Evolutionary conservation across 169 alveolate genomes (phyloP).

Genomic region (Eimeria praecox): DNA sequence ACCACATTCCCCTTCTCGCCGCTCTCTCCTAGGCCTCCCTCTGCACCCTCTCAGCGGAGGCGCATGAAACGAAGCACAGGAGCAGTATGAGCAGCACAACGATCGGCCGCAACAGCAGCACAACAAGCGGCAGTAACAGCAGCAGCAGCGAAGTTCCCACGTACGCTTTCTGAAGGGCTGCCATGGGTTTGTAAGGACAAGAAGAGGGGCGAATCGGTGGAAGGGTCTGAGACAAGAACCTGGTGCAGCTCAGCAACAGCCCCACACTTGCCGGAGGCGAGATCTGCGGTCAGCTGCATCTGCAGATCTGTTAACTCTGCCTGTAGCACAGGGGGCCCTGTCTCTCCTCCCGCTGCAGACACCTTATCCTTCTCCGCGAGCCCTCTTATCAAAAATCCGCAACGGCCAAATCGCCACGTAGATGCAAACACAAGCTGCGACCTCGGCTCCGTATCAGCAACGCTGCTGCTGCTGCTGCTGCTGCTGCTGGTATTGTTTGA

Average conservation of each 20-base stretch:
- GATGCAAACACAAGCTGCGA: slow-evolving; percentile 43
- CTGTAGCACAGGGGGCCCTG: slow-evolving; percentile 60
- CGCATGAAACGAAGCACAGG: not conserved
- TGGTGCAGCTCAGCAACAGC: slow-evolving; percentile 75
- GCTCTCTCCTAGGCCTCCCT: too few relatives aligned
- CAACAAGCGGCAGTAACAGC: not conserved
- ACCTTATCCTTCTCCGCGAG: not conserved
- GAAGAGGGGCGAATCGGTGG: slow-evolving; percentile 77
- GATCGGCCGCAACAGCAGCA: not conserved
- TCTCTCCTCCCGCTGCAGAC: slow-evolving; percentile 24
- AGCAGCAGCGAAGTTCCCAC: too few relatives aligned
- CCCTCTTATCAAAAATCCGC: slow-evolving; percentile 68
- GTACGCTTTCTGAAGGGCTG: slow-evolving; percentile 8
- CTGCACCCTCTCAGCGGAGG: too few relatives aligned
- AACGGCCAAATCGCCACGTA: slow-evolving; percentile 72
- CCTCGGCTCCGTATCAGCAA: not conserved
- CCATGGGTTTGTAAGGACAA: slow-evolving; percentile 46
- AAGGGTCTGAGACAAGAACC: slow-evolving; percentile 78
- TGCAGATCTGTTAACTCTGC: slow-evolving; percentile 72
- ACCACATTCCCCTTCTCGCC: too few relatives aligned
- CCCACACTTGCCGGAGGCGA: slow-evolving; percentile 44
- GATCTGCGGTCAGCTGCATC: slow-evolving; percentile 66
- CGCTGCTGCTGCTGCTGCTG: not conserved
- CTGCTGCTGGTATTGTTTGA: not conserved
- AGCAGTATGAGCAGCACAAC: not conserved